phyloP scores from a whole-genome alignment of 169 alveolate species.

The Sarcocystis neurona region DNA sequence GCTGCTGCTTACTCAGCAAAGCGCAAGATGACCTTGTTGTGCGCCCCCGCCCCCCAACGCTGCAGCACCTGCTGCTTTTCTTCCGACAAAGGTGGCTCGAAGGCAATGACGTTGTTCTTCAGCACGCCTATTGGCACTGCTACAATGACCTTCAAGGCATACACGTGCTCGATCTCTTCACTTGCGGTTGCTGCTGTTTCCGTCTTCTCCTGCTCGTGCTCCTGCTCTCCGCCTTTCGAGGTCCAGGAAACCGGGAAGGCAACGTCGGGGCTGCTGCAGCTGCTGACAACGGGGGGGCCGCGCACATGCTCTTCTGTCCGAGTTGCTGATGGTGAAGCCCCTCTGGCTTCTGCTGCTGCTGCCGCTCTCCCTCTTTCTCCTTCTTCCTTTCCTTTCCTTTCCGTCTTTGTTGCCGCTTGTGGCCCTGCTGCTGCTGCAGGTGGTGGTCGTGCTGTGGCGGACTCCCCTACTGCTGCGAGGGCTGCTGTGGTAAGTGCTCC shows the following conservation, averaged over 20 bases:
- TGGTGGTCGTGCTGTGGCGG: background rate
- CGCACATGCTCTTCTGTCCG: no score
- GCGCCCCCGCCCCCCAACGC: slow-evolving; percentile 40
- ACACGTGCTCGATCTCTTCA: slow-evolving; percentile 8
- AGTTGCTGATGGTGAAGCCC: background rate
- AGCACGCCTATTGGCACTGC: slow-evolving; percentile 54
- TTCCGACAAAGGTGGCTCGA: slow-evolving; percentile 36
- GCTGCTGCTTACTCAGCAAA: background rate
- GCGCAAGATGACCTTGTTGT: slow-evolving; percentile 30
- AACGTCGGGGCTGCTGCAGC: background rate
- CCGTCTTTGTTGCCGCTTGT: background rate
- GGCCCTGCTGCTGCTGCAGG: background rate
- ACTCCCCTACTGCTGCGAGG: background rate
- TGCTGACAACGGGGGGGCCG: background rate
- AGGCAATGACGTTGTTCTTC: slow-evolving; percentile 11
- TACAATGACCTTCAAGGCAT: slow-evolving; percentile 39
- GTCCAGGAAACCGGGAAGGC: background rate
- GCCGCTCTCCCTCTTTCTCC: background rate
- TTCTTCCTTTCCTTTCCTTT: background rate
- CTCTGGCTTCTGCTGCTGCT: background rate
- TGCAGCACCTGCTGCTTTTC: slow-evolving; percentile 2
- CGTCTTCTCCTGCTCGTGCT: background rate
- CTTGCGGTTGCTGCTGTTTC: background rate
- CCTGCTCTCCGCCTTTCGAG: background rate
- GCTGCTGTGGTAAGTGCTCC: background rate